These are phyloP conservation scores for Metschnikowia vanudenii DNA, from an alignment of 805 yeast species.

Conservation along the genomic window DNA sequence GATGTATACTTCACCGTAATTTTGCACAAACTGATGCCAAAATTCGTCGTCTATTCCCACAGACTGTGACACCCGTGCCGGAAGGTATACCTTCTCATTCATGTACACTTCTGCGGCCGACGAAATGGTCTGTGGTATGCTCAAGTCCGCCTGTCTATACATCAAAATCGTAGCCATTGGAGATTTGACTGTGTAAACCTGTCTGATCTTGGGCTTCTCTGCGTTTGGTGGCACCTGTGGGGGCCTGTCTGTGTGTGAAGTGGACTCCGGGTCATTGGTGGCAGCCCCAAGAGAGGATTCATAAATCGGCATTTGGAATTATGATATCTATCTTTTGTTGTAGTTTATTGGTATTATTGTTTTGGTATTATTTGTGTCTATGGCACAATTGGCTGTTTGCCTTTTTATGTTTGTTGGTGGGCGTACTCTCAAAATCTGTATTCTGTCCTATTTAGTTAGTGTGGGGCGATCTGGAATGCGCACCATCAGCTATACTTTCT, in stretches of 20 bases:
- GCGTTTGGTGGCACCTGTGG: conserved; percentile 15
- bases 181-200: conserved; percentile 10
- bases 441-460: not conserved
- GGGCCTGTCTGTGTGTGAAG: not conserved
- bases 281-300: conserved; percentile 6
- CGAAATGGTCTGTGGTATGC: conserved; percentile 12
- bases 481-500: not conserved
- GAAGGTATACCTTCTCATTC: conserved; percentile 10
- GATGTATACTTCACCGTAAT: conserved; percentile 17
- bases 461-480: conserved; percentile 1
- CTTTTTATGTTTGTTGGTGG: too few relatives aligned
- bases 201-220: conserved; percentile 4
- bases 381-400: too few relatives aligned
- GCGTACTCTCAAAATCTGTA: not conserved
- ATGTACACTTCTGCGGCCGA: conserved; percentile 15
- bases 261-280: not conserved
- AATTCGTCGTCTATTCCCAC: conserved; percentile 12
- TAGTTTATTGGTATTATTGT: too few relatives aligned
- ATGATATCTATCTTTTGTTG: too few relatives aligned
- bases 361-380: too few relatives aligned
- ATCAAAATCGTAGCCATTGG: conserved; percentile 13
- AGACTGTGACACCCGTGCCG: conserved; percentile 1
- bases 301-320: not conserved
- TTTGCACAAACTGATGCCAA: conserved; percentile 23
- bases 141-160: conserved; percentile 14